A percentile compares a stretch with the other conserved stretches of the same genome.
Conservation (phyloP, 2,329 filamentous ascomycete species). For the Penicillium oxalicum region DNA sequence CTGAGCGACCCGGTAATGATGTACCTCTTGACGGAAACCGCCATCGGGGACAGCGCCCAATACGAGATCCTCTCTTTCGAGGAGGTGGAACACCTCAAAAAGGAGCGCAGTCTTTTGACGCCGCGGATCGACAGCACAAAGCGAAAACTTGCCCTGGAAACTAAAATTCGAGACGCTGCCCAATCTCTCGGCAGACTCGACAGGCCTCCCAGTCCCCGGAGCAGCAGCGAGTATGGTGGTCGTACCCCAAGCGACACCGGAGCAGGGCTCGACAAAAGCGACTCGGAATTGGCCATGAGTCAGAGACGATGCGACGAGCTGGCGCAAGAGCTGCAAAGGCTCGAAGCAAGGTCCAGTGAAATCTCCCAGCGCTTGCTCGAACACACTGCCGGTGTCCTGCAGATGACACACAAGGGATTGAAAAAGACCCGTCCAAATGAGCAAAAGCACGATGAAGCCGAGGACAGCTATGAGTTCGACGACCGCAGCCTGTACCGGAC, state of each 20-base stretch:
- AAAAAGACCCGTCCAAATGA: slow-evolving; percentile 49
- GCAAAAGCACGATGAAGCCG: slow-evolving; percentile 68
- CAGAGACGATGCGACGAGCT: slow-evolving; percentile 81
- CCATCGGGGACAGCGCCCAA: slow-evolving; percentile 76
- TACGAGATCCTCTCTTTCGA: slow-evolving; percentile 85
- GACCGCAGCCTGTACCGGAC: slow-evolving; percentile 68
- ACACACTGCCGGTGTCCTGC: slow-evolving; percentile 87
- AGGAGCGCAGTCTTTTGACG: slow-evolving; percentile 66
- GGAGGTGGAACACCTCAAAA: slow-evolving; percentile 87
- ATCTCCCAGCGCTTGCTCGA: slow-evolving; percentile 71
- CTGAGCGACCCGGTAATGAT: slow-evolving; percentile 64
- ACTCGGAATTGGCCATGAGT: slow-evolving; percentile 67
- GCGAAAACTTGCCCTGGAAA: slow-evolving; percentile 79
- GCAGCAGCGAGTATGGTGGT: slow-evolving; percentile 37
- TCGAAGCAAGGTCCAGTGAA: slow-evolving; percentile 71
- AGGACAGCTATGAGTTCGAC: slow-evolving; percentile 65
- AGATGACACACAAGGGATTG: slow-evolving; percentile 78
- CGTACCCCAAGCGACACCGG: slow-evolving; percentile 34
- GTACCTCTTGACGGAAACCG: slow-evolving; percentile 89
- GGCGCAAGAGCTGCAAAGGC: slow-evolving; percentile 68
- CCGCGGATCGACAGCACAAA: slow-evolving; percentile 75
- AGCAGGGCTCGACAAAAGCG: slow-evolving; percentile 49
- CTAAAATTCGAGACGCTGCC: slow-evolving; percentile 90
- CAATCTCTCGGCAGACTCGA: slow-evolving; percentile 79
- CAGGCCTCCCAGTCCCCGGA: slow-evolving; percentile 54